Evolutionary conservation across 2,329 filamentous ascomycete species (phyloP).

Genomic region (Tolypocladium nubicola): DNA sequence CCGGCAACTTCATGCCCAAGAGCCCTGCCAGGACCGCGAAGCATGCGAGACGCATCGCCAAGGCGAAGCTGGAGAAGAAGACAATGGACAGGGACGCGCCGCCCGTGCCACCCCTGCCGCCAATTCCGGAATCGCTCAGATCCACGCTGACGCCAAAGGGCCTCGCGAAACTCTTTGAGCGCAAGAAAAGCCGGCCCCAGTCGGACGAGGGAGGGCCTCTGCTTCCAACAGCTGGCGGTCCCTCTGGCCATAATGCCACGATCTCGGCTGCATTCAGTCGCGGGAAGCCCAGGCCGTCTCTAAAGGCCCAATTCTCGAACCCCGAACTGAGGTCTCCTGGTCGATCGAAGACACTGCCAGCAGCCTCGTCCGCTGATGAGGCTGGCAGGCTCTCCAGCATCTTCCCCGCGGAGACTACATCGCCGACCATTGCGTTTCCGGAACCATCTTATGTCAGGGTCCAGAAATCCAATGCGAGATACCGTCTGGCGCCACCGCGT

Average conservation of each 20-base stretch:
- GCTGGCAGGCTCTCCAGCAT: not conserved
- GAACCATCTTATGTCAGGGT: too few species aligned
- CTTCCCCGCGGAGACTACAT: not conserved
- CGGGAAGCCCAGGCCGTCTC: not conserved
- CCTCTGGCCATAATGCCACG: not conserved
- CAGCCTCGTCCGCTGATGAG: not conserved
- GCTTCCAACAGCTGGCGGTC: not conserved
- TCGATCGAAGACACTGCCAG: not conserved
- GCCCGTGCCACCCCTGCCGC: conserved; percentile 17
- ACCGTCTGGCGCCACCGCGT: conserved; percentile 14
- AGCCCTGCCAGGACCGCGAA: conserved; percentile 1
- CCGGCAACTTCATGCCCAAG: not conserved
- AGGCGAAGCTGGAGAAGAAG: conserved; percentile 1
- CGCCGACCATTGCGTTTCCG: not conserved
- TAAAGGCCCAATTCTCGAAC: not conserved
- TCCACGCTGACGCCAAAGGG: conserved; percentile 12
- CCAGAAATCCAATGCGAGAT: not conserved
- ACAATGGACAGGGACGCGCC: conserved; percentile 6
- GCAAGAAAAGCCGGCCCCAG: conserved; percentile 13
- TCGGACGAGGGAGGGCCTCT: not conserved
- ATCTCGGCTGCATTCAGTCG: not conserved
- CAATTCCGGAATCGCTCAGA: conserved; percentile 18
- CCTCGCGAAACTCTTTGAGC: conserved; percentile 16
- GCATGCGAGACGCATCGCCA: conserved; percentile 1
- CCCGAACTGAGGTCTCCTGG: not conserved